Evolutionary conservation across 371 early-diverging fungal genomes (phyloP).

Genomic region (Zychaea mexicana): DNA sequence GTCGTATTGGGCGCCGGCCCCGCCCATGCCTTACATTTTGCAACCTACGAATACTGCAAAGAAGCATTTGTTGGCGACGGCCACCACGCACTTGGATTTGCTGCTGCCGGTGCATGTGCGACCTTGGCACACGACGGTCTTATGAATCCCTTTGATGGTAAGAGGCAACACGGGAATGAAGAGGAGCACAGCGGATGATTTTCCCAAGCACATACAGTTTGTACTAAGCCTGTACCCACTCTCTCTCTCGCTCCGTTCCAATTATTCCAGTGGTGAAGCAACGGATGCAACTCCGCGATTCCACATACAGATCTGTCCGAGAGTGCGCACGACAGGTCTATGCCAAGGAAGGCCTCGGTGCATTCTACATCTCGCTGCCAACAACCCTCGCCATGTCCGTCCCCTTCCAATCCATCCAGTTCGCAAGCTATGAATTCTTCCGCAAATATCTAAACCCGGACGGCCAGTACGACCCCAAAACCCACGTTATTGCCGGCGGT

Average conservation of each 20-base stretch:
- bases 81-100: conserved; percentile 67
- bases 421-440: conserved; percentile 87
- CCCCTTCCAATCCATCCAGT: conserved; percentile 93
- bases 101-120: conserved; percentile 88
- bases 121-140: conserved; percentile 87
- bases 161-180: too few relatives aligned
- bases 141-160: conserved; percentile 96
- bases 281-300: conserved; percentile 88
- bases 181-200: conserved; percentile 57
- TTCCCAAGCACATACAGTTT: not conserved
- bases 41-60: conserved; percentile 91
- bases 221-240: not conserved
- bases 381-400: conserved; percentile 91
- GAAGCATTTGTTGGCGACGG: conserved; percentile 40
- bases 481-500: conserved; percentile 87
- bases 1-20: conserved; percentile 95
- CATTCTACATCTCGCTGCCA: conserved; percentile 93
- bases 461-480: conserved; percentile 80
- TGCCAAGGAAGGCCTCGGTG: conserved; percentile 75
- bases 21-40: conserved; percentile 95
- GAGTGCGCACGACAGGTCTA: conserved; percentile 72
- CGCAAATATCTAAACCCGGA: conserved; percentile 75
- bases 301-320: conserved; percentile 63
- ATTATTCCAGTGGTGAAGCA: conserved; percentile 82
- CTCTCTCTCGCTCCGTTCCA: not conserved